Base-by-base conservation (phyloP, 1,284 basidiomycete genomes). In the Pseudozyma pruni region DNA sequence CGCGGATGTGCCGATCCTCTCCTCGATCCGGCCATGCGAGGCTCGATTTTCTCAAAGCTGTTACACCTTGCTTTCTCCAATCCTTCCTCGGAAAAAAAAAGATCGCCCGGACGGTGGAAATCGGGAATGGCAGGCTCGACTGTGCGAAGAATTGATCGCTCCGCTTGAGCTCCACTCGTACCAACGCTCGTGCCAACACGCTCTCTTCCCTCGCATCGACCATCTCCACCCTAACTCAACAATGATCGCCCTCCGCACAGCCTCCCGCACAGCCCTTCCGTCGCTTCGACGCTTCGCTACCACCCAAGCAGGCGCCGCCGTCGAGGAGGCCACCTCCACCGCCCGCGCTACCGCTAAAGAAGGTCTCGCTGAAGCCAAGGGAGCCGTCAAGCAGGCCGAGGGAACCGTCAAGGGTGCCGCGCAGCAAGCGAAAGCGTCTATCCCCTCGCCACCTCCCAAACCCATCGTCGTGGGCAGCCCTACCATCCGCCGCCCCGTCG, bases 401-500 rank as follows among this genome's bases (percentile, higher is more conserved):
- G 51, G 52, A 2, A 34, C 44, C 7, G 40, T 58, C 52, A 62
- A 61, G 25, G 57, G 47, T 8, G 33, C 58, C 4, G 48, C 57
- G n/a, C 44, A 59, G 29, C 31, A 49, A 9, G 62, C 62, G 1
- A 58, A 55, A 22, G 46, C 58, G 3, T 53, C 54, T 3, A 41
- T 51, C 20, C 59, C 66, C 10, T 37, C 53, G 3, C 33, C 61
- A 16, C 68, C 68, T 22, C 38, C 66, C 5, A 49, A 27, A 9
- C 59, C 68, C 23, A 61, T 71, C 34, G 68, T 71, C 0, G 62
- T 71, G 0, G 68, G 68, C 1, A 27, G 14, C 4, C 68, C 68
- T 1, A 66, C 62, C 39, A 51, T 71, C 31, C 49, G 68, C n/a
- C 48, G 68, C 2, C 68, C 68, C 20, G 58, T 64, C 1, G 61